phyloP scores from a whole-genome alignment of 805 yeast genomes.

The Wickerhamiella spandovensis region DNA sequence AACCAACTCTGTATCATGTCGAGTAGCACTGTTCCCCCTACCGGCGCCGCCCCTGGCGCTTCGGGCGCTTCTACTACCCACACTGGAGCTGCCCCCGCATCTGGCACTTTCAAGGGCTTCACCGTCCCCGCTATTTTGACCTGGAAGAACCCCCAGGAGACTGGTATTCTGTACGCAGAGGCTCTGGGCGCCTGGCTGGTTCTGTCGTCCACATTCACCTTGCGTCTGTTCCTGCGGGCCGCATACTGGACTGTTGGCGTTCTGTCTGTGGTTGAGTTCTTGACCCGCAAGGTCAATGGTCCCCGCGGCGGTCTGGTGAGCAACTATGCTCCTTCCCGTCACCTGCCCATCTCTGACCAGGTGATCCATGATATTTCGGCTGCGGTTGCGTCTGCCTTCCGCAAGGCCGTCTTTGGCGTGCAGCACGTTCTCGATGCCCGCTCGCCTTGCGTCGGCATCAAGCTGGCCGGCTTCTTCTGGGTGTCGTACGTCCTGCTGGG shows the following conservation, averaged over 20 bases:
- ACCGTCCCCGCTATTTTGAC: constrained; percentile 36
- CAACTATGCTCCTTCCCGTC: constrained; percentile 54
- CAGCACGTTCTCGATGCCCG: constrained; percentile 33
- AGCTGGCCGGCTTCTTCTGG: constrained; percentile 61
- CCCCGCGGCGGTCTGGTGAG: constrained; percentile 56
- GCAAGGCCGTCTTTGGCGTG: constrained; percentile 19
- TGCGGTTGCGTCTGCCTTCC: constrained; percentile 27
- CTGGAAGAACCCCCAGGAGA: constrained; percentile 62
- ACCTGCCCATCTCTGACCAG: constrained; percentile 26
- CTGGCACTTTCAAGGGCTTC: constrained; percentile 13
- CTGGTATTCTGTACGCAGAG: constrained; percentile 47
- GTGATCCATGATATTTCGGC: constrained; percentile 32
- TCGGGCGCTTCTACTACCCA: background rate
- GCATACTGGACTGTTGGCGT: constrained; percentile 44
- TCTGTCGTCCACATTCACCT: constrained; percentile 19
- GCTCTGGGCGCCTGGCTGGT: constrained; percentile 45
- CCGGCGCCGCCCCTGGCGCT: background rate
- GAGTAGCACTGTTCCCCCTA: background rate
- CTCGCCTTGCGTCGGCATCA: constrained; percentile 34
- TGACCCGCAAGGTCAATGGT: constrained; percentile 60
- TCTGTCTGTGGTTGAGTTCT: constrained; percentile 66
- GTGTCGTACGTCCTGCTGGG: constrained; percentile 59
- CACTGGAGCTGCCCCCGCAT: background rate
- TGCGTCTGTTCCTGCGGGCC: constrained; percentile 25
- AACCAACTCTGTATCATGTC: background rate